Conservation (phyloP, 2,329 filamentous ascomycete species). For the Monilinia laxa region DNA sequence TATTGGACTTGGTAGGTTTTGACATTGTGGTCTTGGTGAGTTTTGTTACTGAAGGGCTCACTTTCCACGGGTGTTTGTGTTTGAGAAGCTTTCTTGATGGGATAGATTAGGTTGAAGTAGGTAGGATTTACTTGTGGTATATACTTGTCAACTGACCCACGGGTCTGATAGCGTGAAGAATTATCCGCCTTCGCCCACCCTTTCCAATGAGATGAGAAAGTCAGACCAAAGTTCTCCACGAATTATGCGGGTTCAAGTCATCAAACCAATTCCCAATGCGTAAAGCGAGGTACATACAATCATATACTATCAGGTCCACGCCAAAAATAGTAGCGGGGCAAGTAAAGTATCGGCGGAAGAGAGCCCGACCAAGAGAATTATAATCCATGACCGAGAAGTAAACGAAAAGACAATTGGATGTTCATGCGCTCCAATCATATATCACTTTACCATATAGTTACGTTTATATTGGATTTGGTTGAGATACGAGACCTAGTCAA, state of each 20-base stretch:
- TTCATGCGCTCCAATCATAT: slow-evolving; percentile 26
- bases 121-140: slow-evolving; percentile 9
- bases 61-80: slow-evolving; percentile 11
- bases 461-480: not conserved
- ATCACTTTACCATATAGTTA: not conserved
- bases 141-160: slow-evolving; percentile 22
- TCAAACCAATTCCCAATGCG: slow-evolving; percentile 1
- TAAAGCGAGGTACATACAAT: slow-evolving; percentile 4
- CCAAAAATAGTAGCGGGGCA: slow-evolving; percentile 19
- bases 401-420: slow-evolving; percentile 4
- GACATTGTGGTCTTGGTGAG: slow-evolving; percentile 29
- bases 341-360: slow-evolving; percentile 23
- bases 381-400: not conserved
- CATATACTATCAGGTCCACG: slow-evolving; percentile 11
- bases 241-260: slow-evolving; percentile 21
- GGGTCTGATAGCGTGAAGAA: slow-evolving; percentile 13
- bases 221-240: slow-evolving; percentile 16
- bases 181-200: slow-evolving; percentile 18
- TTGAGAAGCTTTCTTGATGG: not conserved
- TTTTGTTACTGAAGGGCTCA: slow-evolving; percentile 37
- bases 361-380: slow-evolving; percentile 20
- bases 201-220: slow-evolving; percentile 14
- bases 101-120: slow-evolving; percentile 7
- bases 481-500: not conserved
- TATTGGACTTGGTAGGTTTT: slow-evolving; percentile 70